Evolutionary conservation across 2,329 filamentous ascomycete species (phyloP), one percentile per base, ranked within the genome.

Genomic region (Cladosporium velox): DNA sequence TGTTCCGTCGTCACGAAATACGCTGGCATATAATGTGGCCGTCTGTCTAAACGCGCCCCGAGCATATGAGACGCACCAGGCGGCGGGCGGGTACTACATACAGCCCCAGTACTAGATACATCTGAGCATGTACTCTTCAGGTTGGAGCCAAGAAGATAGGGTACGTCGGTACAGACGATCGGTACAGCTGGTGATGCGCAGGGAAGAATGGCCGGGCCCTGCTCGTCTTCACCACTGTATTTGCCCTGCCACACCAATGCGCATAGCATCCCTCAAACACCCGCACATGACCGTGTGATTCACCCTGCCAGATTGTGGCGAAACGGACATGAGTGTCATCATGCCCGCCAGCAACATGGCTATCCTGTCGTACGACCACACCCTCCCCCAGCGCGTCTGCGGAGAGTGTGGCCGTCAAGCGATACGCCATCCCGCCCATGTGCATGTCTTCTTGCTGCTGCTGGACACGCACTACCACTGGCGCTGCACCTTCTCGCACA

Each of bases 161-260:
- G 30, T 51, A 28, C 21, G 3, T 10, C 26, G 30, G 44, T 62
- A 62, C 59, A 52, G 59, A 38, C 59, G 59, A 62, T 62, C 59
- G 59, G 59, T 62, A 62, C 59, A n/a, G 44, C 32, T 34, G 58
- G 21, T 62, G 59, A 62, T 54, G 44, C 47, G 59, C 59, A 62
- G 59, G 38, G 58, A 47, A 54, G 59, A 24, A 54, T 21, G 59
- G 59, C 59, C 59, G 59, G n/a, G 44, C 54, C 32, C 51, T 54
- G 51, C 51, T 24, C 54, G 1, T 38, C 49, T 52, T 52, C 49
- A 52, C 49, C 7, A 44, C 38, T 21, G 5, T 41, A n/a, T n/a
- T 6, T 12, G 15, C 5, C 28, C 51, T 11, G 51, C 28, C 24
- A 18, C 24, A 28, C 49, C 18, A 18, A 26, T 18, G 30, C 54